Evolutionary conservation across 2,329 filamentous ascomycete species (phyloP), one percentile per base, ranked within the genome.

Genomic region (Aureobasidium sp.): DNA sequence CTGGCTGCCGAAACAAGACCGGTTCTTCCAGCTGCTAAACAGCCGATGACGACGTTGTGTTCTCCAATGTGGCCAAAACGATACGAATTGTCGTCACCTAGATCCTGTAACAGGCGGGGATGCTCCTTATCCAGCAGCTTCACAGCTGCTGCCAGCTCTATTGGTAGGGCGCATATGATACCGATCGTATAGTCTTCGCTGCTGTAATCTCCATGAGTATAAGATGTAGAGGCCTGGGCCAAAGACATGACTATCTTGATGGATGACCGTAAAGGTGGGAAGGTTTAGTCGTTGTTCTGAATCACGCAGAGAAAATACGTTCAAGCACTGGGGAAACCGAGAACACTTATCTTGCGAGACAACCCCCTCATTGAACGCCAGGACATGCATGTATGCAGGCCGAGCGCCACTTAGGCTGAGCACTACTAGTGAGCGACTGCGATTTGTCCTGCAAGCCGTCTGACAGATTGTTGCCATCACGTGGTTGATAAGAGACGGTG

Each of bases 41-140:
- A 66, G 0, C 61, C 66, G 44, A 69, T 63, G n/a, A 68, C 66
- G 15, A 69, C 59, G 52, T 69, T 69, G 54, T 69, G 68, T 1
- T 63, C 54, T 13, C 61, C 65, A 16, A 69, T 65, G 1, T 42
- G 30, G 2, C 68, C 68, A 13, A 63, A 36, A 11, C 8, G 16
- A 16, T 49, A 49, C 1, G 9, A 50, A 9, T 50, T 50, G 21
- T 36, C n/a, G 15, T 50, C 47, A 7, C 9, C 10, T 10, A 16
- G 9, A 4, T 21, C 6, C 11, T 34, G 59, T 27, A 9, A n/a
- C 9, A 36, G 50, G n/a, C 25, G 39, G 3, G 25, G 36, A 11
- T 54, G 29, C 15, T 54, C 7, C 10, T 54, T 7, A 16, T 54
- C 50, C 25, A 54, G 29, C 25, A 42, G 30, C 7, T n/a, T 13